These are phyloP conservation scores for Aspergillus ruber DNA, from an alignment of 2,329 filamentous ascomycete genomes.

Conservation along the genomic window DNA sequence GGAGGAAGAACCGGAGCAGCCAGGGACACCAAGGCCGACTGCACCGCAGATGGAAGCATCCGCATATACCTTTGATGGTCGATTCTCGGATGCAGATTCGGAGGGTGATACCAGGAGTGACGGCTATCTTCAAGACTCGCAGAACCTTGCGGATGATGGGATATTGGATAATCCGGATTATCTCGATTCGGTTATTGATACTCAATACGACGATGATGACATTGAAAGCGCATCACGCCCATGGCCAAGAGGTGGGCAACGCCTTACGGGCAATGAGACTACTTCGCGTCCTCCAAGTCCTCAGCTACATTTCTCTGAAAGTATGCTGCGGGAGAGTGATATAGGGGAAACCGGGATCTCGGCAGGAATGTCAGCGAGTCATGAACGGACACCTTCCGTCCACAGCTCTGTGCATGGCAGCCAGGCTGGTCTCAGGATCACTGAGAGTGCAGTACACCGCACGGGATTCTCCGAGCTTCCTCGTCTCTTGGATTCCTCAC, in stretches of 20 bases:
- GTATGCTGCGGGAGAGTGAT: constrained; percentile 2
- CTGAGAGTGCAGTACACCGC: not conserved
- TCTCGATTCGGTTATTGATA: constrained; percentile 32
- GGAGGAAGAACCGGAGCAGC: not conserved
- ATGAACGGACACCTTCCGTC: too few relatives aligned
- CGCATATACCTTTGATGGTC: constrained; percentile 30
- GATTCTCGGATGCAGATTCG: constrained; percentile 38
- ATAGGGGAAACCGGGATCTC: constrained; percentile 1
- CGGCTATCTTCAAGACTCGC: constrained; percentile 20
- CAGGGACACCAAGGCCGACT: not conserved
- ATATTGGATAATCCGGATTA: constrained; percentile 32
- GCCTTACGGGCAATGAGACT: constrained; percentile 6
- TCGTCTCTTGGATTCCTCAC: not conserved
- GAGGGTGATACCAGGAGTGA: constrained; percentile 26
- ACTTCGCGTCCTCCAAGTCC: constrained; percentile 14
- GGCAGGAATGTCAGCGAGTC: not conserved
- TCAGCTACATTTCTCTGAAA: constrained; percentile 7
- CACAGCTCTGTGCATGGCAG: constrained; percentile 1
- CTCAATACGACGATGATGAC: constrained; percentile 29
- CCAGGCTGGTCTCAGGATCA: constrained; percentile 2
- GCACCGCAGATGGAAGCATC: constrained; percentile 24
- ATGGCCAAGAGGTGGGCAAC: constrained; percentile 4
- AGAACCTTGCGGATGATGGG: constrained; percentile 20
- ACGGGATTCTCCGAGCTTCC: not conserved
- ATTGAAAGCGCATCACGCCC: constrained; percentile 18